These are phyloP conservation scores for Delonix regia DNA, from an alignment of 306 rosid genomes.

Conservation along the genomic window DNA sequence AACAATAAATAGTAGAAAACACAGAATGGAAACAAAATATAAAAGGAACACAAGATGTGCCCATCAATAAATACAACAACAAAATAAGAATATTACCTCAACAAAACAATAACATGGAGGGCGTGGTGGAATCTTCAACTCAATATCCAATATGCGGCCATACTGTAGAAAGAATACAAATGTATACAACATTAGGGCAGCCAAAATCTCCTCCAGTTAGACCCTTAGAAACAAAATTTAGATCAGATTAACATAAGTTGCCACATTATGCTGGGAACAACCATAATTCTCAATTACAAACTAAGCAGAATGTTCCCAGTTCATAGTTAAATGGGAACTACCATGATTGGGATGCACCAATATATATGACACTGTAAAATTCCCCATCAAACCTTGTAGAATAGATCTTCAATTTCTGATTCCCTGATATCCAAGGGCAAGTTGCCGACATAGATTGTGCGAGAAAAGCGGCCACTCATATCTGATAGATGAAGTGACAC, in stretches of 20 bases:
- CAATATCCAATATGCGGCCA: constrained; percentile 96
- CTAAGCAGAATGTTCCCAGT: too few relatives aligned
- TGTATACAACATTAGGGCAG: too few relatives aligned
- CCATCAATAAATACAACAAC: neutral
- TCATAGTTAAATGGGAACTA: too few relatives aligned
- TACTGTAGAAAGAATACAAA: constrained; percentile 60
- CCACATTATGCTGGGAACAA: too few relatives aligned
- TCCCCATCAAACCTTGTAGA: constrained; percentile 70
- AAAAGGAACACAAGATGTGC: neutral
- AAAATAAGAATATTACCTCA: constrained; percentile 61
- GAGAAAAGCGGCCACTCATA: constrained; percentile 99
- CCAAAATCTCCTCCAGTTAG: too few relatives aligned
- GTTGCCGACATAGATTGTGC: constrained; percentile 98
- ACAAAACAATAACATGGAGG: constrained; percentile 98
- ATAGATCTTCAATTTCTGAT: constrained; percentile 87
- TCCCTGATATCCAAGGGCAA: constrained; percentile 94
- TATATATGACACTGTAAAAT: neutral
- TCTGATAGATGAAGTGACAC: constrained; percentile 43
- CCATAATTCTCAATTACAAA: too few relatives aligned
- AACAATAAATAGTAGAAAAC: too few relatives aligned
- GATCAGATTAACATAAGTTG: too few relatives aligned
- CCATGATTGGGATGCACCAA: too few relatives aligned
- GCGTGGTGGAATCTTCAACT: constrained; percentile 94
- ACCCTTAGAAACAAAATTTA: too few relatives aligned
- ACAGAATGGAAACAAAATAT: neutral